These are phyloP conservation scores for Hyaloscypha hepaticicola DNA, from an alignment of 495 filamentous ascomycete species.

Conservation along the genomic window DNA sequence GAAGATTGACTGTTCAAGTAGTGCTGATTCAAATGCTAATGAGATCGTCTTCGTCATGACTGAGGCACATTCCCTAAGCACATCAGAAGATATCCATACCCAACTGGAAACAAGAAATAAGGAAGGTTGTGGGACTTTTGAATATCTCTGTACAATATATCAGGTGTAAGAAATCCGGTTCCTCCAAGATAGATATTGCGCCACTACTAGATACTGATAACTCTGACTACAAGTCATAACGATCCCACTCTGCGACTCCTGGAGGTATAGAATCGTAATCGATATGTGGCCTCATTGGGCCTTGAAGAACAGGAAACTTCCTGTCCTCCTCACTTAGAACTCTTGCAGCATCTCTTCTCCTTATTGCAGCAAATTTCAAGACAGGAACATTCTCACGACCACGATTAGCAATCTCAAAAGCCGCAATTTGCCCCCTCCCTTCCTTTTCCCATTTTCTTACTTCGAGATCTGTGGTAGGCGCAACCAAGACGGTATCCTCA, in stretches of 20 bases:
- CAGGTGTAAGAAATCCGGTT: too few relatives aligned
- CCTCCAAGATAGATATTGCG: neutral
- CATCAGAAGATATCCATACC: neutral
- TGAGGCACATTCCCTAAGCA: neutral
- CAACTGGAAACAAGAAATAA: neutral
- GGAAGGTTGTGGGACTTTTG: neutral
- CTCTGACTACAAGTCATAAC: neutral
- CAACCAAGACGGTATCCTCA: neutral
- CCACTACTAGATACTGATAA: neutral
- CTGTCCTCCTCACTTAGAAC: neutral
- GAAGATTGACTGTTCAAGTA: neutral
- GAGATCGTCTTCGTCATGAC: neutral
- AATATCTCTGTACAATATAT: neutral
- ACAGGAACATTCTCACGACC: neutral
- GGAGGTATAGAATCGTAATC: neutral
- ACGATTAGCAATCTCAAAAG: neutral
- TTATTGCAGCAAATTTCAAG: neutral
- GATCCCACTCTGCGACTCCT: neutral
- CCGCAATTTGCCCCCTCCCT: neutral
- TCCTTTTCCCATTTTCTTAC: neutral
- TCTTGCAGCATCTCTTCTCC: neutral
- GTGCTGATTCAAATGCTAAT: neutral
- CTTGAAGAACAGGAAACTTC: neutral
- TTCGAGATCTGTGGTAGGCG: neutral
- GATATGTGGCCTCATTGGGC: neutral